Percentiles rank a stretch among this genome's conserved stretches.
Conservation (phyloP, 2,329 filamentous ascomycete genomes). For the Alternaria sp. region DNA sequence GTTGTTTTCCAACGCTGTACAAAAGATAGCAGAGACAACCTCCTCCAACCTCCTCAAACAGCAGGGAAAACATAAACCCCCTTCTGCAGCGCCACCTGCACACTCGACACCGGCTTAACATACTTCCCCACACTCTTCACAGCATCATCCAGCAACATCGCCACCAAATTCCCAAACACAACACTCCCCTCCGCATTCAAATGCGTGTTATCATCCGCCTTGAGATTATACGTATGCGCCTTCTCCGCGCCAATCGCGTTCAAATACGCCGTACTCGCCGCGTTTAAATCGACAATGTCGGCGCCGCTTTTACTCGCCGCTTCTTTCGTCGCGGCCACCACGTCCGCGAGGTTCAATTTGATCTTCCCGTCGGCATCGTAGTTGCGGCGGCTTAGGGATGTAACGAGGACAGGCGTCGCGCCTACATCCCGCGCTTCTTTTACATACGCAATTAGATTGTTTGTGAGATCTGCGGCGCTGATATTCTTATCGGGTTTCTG, state of each 20-base stretch:
- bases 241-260: constrained; percentile 57
- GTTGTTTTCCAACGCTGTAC: background rate
- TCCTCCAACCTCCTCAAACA: background rate
- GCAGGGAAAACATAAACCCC: constrained; percentile 21
- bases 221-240: constrained; percentile 58
- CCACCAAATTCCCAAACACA: constrained; percentile 33
- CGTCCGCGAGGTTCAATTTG: constrained; percentile 54
- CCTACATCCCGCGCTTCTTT: constrained; percentile 38
- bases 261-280: constrained; percentile 57
- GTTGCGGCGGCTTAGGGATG: constrained; percentile 60
- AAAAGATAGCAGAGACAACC: background rate
- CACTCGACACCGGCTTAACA: constrained; percentile 16
- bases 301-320: constrained; percentile 52
- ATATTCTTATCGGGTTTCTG: constrained; percentile 56
- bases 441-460: constrained; percentile 56
- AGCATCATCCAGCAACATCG: constrained; percentile 18
- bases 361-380: constrained; percentile 50
- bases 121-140: constrained; percentile 16
- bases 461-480: constrained; percentile 55
- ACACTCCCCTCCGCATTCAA: constrained; percentile 27
- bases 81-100: constrained; percentile 17
- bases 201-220: constrained; percentile 28
- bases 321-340: constrained; percentile 54
- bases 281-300: constrained; percentile 60
- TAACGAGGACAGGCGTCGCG: constrained; percentile 56